Percentiles rank a stretch among this genome's conserved stretches.
Conservation (phyloP, 2,329 filamentous ascomycete species). For the Elsinoe arachidis region DNA sequence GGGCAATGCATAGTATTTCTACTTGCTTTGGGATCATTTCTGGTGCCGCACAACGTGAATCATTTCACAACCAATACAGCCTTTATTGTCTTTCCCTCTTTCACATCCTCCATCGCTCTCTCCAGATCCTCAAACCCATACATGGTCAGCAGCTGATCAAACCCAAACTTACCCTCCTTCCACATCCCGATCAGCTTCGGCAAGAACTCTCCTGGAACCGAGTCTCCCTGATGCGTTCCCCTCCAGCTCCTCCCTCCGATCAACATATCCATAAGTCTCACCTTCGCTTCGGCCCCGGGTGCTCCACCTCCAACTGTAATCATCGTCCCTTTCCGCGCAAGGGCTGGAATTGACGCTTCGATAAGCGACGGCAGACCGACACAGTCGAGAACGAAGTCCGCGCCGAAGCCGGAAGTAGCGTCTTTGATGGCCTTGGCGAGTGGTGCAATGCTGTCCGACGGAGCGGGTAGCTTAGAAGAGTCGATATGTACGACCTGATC, state of each 20-base stretch:
- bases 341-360: slow-evolving; percentile 15
- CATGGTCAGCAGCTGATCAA: slow-evolving; percentile 17
- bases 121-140: slow-evolving; percentile 20
- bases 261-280: slow-evolving; percentile 16
- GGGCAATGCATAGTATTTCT: background rate
- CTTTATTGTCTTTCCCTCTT: slow-evolving; percentile 19
- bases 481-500: slow-evolving; percentile 15
- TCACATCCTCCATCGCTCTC: slow-evolving; percentile 16
- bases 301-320: slow-evolving; percentile 20
- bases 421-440: slow-evolving; percentile 13
- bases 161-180: slow-evolving; percentile 18
- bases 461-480: slow-evolving; percentile 7
- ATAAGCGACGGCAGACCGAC: slow-evolving; percentile 18
- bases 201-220: slow-evolving; percentile 18
- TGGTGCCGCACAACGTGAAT: background rate
- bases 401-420: slow-evolving; percentile 13
- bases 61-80: slow-evolving; percentile 17
- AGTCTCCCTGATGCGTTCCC: slow-evolving; percentile 22
- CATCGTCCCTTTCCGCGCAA: slow-evolving; percentile 18
- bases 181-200: slow-evolving; percentile 19
- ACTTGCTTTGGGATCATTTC: background rate
- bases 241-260: slow-evolving; percentile 18
- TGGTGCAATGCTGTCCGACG: slow-evolving; percentile 1
- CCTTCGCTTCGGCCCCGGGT: slow-evolving; percentile 14
- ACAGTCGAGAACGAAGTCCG: slow-evolving; percentile 19